Evolutionary conservation across 23 red algal genomes (phyloP).

Genomic region (Gracilaria vermiculophylla): DNA sequence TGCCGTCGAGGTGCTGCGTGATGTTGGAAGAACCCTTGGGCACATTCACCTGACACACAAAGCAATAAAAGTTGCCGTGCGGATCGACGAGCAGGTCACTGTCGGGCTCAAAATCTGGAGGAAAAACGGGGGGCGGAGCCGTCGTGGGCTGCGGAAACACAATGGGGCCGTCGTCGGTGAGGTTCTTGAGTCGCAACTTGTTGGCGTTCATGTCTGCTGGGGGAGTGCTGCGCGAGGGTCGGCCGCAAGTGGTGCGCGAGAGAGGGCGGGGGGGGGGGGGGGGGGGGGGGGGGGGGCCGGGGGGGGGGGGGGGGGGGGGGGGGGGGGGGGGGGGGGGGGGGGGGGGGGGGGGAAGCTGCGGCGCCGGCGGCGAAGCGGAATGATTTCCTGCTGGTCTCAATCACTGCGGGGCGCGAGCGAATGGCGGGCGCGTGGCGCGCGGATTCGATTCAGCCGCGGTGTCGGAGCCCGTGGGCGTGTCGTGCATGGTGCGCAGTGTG

Average conservation of each 20-base stretch:
- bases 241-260: neutral
- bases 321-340: neutral
- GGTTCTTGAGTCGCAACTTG: conserved; percentile 22
- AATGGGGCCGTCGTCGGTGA: conserved; percentile 26
- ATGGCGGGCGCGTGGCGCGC: no score
- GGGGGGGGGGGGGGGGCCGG: neutral
- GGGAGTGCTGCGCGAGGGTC: neutral
- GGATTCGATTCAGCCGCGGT: no score
- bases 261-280: neutral
- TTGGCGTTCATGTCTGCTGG: neutral
- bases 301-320: neutral
- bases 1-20: conserved; percentile 56
- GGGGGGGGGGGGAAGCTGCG: neutral
- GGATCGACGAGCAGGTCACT: conserved; percentile 49
- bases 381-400: neutral
- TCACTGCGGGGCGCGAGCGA: neutral
- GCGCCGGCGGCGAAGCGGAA: neutral
- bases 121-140: conserved; percentile 17
- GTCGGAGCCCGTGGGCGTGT: no score
- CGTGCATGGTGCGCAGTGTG: neutral
- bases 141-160: conserved; percentile 23
- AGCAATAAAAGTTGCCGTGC: conserved; percentile 45
- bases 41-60: conserved; percentile 66
- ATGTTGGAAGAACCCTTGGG: conserved; percentile 36
- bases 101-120: conserved; percentile 24